A percentile compares a stretch with the other conserved stretches of the same genome.
Conservation (phyloP, 805 yeast species). For the Ogataea naganishii region DNA sequence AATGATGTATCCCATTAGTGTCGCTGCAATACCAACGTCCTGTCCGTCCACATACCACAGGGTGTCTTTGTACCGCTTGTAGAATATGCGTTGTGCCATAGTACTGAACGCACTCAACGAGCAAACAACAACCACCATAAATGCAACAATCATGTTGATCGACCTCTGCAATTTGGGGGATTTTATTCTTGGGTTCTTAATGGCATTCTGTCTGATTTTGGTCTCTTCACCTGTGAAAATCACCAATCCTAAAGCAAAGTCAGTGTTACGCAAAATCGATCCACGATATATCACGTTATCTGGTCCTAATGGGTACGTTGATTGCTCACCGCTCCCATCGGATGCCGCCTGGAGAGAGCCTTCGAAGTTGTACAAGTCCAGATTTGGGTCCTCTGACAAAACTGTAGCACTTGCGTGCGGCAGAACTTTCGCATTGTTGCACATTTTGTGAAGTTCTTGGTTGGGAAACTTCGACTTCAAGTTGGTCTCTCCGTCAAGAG, state of each 20-base stretch:
- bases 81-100: constrained; percentile 60
- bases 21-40: constrained; percentile 81
- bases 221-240: constrained; percentile 94
- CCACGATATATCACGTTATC: constrained; percentile 90
- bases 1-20: constrained; percentile 91
- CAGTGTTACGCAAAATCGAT: constrained; percentile 79
- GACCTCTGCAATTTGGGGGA: constrained; percentile 85
- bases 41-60: constrained; percentile 69
- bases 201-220: constrained; percentile 90
- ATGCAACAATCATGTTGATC: constrained; percentile 74
- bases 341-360: constrained; percentile 48
- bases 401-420: constrained; percentile 42
- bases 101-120: constrained; percentile 70
- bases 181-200: constrained; percentile 81
- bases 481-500: constrained; percentile 95
- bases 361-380: constrained; percentile 85
- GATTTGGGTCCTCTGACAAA: constrained; percentile 84
- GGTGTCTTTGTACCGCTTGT: constrained; percentile 29
- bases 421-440: constrained; percentile 42
- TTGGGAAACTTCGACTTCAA: constrained; percentile 69
- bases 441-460: constrained; percentile 44
- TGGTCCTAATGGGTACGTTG: constrained; percentile 53
- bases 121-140: constrained; percentile 82
- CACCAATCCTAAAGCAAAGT: constrained; percentile 65
- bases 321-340: constrained; percentile 12